These are phyloP conservation scores for Fusarium floridanum DNA, from an alignment of 2,329 filamentous ascomycete genomes.

Conservation along the genomic window DNA sequence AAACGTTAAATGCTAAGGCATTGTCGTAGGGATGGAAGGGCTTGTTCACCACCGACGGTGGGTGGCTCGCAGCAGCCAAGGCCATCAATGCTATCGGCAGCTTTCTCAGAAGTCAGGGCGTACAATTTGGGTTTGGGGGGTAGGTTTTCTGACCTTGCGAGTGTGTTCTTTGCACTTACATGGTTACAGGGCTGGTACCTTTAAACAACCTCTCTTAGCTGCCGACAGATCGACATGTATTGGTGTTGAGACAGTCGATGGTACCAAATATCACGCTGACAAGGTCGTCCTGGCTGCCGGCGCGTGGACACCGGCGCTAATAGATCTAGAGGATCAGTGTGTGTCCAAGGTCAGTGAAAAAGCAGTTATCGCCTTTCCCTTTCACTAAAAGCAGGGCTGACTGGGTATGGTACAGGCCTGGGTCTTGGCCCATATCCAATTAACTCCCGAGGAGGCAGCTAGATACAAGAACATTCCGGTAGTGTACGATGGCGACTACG, in stretches of 20 bases:
- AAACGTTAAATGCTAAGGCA: neutral
- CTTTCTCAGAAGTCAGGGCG: constrained; percentile 9
- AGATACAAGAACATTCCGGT: constrained; percentile 9
- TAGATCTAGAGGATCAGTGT: constrained; percentile 12
- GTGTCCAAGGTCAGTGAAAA: constrained; percentile 13
- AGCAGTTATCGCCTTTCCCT: neutral
- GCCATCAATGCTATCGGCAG: constrained; percentile 14
- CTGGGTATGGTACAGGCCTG: neutral
- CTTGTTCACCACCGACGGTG: neutral
- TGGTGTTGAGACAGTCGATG: constrained; percentile 7
- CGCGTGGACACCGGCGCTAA: constrained; percentile 2
- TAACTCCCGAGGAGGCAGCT: constrained; percentile 8
- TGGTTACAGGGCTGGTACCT: neutral
- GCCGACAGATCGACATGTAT: constrained; percentile 11
- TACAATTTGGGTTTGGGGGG: constrained; percentile 14
- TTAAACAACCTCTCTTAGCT: constrained; percentile 2
- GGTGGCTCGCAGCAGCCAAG: constrained; percentile 19
- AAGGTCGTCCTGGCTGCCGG: constrained; percentile 13
- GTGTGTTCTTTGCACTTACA: neutral
- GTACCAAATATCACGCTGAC: constrained; percentile 10
- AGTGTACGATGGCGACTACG: constrained; percentile 15
- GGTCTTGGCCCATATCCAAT: constrained; percentile 15
- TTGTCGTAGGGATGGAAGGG: constrained; percentile 14
- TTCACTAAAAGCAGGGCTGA: neutral
- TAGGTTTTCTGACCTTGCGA: neutral